Evolutionary conservation across 2,329 filamentous ascomycete genomes (phyloP), one percentile per base, ranked within the genome.

Genomic region (Elsinoe fawcettii): DNA sequence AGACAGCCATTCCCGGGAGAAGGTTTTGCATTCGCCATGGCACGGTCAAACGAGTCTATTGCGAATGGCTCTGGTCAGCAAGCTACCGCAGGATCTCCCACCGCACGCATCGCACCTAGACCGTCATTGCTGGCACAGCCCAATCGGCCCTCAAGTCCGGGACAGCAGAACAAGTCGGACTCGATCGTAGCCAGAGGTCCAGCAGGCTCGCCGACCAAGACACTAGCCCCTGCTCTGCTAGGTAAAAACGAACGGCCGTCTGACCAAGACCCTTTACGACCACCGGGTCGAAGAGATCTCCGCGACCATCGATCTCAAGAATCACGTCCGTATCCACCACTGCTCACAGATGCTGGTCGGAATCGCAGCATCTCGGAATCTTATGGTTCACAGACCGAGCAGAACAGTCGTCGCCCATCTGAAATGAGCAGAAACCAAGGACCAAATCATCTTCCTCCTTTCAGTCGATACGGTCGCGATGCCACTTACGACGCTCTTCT

Each of bases 301-400:
- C 25, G 46, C 14, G 46, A 51, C 16, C 46, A 30, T 18, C 46
- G 46, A 22, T 34, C 46, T 8, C 49, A 39, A 37, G 49, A 37
- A 12, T 16, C 30, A 5, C 16, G 49, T 22, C 30, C 49, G 5
- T 27, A 39, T 5, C 49, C 49, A 12, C 49, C 11, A 23, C 49
- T 53, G 7, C 30, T 37, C 7, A 53, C 49, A 18, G 49, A 53
- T n/a, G n/a, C 46, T 2, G 25, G 22, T 16, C 54, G 54, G 4
- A 46, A 56, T 30, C 54, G 54, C 11, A 56, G 54, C 22, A 56
- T 56, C 23, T 56, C 54, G 5, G 54, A 56, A 22, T 46, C 54
- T 7, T 46, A 37, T 25, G 27, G 32, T 23, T 20, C 53, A 5
- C n/a, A 43, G 14, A 12, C 16, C 5, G 51, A 54, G 30, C 36